Base-by-base conservation (phyloP, 1,284 basidiomycete genomes). In the Megacollybia platyphylla region DNA sequence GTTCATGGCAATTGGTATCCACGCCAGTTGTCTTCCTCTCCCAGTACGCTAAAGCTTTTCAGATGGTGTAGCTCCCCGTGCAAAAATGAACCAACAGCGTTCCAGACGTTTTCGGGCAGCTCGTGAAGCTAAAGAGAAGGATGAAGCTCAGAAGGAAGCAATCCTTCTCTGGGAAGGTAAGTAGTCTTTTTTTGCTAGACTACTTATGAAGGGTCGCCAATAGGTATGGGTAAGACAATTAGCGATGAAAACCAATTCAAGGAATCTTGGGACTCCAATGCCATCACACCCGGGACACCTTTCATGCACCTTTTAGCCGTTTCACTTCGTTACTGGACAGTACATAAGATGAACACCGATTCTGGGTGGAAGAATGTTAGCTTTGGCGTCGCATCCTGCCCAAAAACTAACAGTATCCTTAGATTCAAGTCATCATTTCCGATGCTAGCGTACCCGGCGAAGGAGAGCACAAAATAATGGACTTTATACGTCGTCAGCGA, bases 401-500 rank as follows among this genome's bases (percentile, higher is more conserved):
- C 3, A 5, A n/a, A 5, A n/a, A 11, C 11, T n/a, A 57, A 27
- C 40, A 31, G 42, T 39, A 41, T 38, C 45, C 31, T 28, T 51
- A 91, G 86, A 71, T 97, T 34, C 81, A 97, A 70, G 87, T 99
- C 49, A 83, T 98, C 51, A 90, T 99, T 48, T 98, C 96, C 2
- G 96, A 98, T 54, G 90, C 94, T 2, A 85, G 87, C 44, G 96
- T 98, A 7, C 94, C 94, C 1, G 94, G 94, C 50, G 96, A 99
- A 64, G 96, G 96, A 57, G 96, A 99, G 62, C 96, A 99, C 67
- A 99, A 99, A 69, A 97, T 99, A 52, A 97, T 99, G 90, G 96
- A 98, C 57, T 97, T 80, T 61, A 96, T 99, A 51, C 74, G 96
- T 46, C 75, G 93, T 39, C 92, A 97, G 56, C 76, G 96, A 40